Evolutionary conservation across 1,139 yeast species (phyloP).

Genomic region (Kodamaea sp.): DNA sequence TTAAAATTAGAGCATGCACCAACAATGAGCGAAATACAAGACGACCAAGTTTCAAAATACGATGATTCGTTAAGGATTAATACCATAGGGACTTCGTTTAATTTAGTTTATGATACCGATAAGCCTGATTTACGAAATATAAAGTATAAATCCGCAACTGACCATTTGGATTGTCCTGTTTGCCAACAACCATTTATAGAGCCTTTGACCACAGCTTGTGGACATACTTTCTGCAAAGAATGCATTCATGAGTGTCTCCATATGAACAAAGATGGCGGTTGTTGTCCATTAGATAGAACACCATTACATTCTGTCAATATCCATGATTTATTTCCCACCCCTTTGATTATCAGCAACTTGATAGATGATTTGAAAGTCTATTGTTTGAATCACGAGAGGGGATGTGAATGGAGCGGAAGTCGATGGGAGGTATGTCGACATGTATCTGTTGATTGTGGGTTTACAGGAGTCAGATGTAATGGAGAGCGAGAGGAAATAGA

Average conservation of each 20-base stretch:
- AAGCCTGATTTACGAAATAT: slow-evolving; percentile 34
- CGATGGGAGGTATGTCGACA: slow-evolving; percentile 61
- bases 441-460: slow-evolving; percentile 46
- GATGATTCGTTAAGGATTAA: slow-evolving; percentile 9
- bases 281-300: slow-evolving; percentile 65
- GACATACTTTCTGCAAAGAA: slow-evolving; percentile 55
- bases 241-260: slow-evolving; percentile 50
- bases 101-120: slow-evolving; percentile 1
- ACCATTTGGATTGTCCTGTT: slow-evolving; percentile 55
- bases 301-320: slow-evolving; percentile 34
- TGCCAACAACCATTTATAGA: slow-evolving; percentile 55
- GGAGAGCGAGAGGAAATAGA: slow-evolving; percentile 18
- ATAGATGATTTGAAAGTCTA: slow-evolving; percentile 57
- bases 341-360: slow-evolving; percentile 56
- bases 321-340: slow-evolving; percentile 57
- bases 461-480: slow-evolving; percentile 47
- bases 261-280: slow-evolving; percentile 26
- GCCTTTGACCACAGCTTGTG: slow-evolving; percentile 57
- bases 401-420: slow-evolving; percentile 57
- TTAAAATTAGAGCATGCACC: no score
- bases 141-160: slow-evolving; percentile 39
- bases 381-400: slow-evolving; percentile 52
- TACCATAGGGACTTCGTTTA: slow-evolving; percentile 9
- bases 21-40: neutral
- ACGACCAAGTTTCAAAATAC: neutral